A percentile compares a stretch with the other conserved stretches of the same genome.
Evolutionary conservation across 148 eudicot species (phyloP).

Genomic region (Rhododendron williamsianum): DNA sequence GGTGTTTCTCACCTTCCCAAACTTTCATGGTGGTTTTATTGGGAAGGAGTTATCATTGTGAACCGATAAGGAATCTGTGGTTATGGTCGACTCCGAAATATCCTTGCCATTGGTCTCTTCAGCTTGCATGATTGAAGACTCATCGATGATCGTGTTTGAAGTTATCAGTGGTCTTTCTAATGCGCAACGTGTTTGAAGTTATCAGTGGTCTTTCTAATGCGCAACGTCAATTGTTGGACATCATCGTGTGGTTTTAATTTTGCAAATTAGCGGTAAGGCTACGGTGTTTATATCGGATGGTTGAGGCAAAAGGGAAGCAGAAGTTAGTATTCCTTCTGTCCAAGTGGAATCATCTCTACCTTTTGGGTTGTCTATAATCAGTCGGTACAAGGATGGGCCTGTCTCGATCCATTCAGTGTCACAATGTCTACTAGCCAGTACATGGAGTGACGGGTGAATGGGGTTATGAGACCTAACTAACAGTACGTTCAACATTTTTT

Average conservation of each 20-base stretch:
- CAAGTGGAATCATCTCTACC: slow-evolving; percentile 5
- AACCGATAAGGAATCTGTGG: not conserved
- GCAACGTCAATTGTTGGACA: not conserved
- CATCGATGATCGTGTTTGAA: not conserved
- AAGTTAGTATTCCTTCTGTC: not conserved
- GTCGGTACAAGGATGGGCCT: not conserved
- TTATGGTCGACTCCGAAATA: not conserved
- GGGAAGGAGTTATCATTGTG: not conserved
- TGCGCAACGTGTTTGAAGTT: not conserved
- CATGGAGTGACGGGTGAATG: not conserved
- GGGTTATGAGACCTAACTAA: slow-evolving; percentile 2
- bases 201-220: not conserved
- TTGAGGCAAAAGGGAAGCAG: slow-evolving; percentile 3
- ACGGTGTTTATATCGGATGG: not conserved
- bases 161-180: not conserved
- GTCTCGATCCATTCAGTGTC: not conserved
- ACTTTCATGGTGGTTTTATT: not conserved
- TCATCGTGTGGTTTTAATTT: not conserved
- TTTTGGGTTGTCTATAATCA: slow-evolving; percentile 3
- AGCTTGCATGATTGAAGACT: slow-evolving; percentile 11
- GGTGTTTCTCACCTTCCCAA: not conserved
- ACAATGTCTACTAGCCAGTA: slow-evolving; percentile 3
- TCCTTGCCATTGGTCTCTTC: not conserved
- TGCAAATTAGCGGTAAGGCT: not conserved
- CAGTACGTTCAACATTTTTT: not conserved